Conservation (phyloP, 2,329 filamentous ascomycete genomes). For the Exophiala sp. region DNA sequence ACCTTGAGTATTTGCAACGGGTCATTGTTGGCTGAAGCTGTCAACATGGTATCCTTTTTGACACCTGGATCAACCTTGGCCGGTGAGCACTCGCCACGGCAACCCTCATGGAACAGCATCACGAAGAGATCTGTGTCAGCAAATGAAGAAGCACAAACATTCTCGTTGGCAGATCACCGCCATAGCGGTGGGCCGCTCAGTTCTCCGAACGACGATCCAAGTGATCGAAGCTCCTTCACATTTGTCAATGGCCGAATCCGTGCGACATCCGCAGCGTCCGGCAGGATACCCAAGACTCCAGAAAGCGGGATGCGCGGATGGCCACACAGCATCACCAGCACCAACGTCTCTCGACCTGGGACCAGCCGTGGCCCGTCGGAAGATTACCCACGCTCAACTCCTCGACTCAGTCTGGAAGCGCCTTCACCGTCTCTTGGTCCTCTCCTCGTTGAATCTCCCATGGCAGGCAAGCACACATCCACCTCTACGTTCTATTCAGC, state of each 20-base stretch:
- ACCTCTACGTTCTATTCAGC: constrained; percentile 30
- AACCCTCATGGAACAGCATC: constrained; percentile 47
- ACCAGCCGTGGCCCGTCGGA: constrained; percentile 20
- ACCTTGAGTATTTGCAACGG: constrained; percentile 75
- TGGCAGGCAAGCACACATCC: constrained; percentile 27
- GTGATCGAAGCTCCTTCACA: constrained; percentile 37
- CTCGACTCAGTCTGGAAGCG: constrained; percentile 42
- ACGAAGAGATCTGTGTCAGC: constrained; percentile 34
- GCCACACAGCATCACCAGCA: constrained; percentile 18
- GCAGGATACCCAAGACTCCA: constrained; percentile 26
- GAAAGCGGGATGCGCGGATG: constrained; percentile 12
- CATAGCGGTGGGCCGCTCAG: constrained; percentile 33
- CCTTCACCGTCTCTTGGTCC: constrained; percentile 35
- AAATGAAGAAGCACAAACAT: constrained; percentile 53
- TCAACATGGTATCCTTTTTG: constrained; percentile 55
- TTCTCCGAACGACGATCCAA: constrained; percentile 46
- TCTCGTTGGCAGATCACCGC: constrained; percentile 26
- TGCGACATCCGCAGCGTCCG: constrained; percentile 51
- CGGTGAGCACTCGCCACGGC: constrained; percentile 38
- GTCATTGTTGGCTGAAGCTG: constrained; percentile 52
- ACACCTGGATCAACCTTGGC: constrained; percentile 46
- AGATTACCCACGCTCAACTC: constrained; percentile 32
- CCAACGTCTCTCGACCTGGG: constrained; percentile 20
- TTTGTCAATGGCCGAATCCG: constrained; percentile 50
- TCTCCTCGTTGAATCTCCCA: constrained; percentile 16